phyloP scores from a whole-genome alignment of 805 yeast species.

The Candida rishiriensis region DNA sequence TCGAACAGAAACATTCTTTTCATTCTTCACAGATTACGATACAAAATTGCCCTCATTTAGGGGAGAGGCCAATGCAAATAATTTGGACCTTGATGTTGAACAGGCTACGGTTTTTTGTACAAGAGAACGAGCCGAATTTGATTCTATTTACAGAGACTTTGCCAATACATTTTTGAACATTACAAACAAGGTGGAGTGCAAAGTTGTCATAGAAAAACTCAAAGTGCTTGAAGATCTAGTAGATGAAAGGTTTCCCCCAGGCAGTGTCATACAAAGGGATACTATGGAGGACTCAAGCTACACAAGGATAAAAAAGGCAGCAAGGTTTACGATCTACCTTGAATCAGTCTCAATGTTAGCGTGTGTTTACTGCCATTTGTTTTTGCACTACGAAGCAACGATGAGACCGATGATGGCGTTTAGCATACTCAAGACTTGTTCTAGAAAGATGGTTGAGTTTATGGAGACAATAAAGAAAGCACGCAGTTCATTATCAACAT shows the following conservation, averaged over 20 bases:
- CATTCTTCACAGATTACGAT: constrained; percentile 36
- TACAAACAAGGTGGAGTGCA: constrained; percentile 31
- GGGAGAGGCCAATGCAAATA: constrained; percentile 29
- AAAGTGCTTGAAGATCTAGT: constrained; percentile 32
- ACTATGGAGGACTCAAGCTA: constrained; percentile 7
- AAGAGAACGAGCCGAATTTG: constrained; percentile 28
- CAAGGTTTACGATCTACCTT: constrained; percentile 12
- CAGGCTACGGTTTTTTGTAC: constrained; percentile 30
- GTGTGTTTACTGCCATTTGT: constrained; percentile 34
- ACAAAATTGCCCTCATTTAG: constrained; percentile 39
- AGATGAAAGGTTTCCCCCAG: constrained; percentile 6
- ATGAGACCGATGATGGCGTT: constrained; percentile 28
- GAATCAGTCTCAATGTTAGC: constrained; percentile 15
- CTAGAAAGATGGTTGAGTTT: constrained; percentile 28
- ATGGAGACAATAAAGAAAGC: constrained; percentile 31
- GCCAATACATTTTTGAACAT: constrained; percentile 31
- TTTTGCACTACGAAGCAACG: constrained; percentile 35
- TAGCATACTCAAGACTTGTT: constrained; percentile 31
- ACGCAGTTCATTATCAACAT: constrained; percentile 27
- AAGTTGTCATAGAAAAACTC: constrained; percentile 29
- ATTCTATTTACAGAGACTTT: constrained; percentile 27
- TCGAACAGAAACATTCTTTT: constrained; percentile 26
- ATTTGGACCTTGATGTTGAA: constrained; percentile 34
- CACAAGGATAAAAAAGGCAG: constrained; percentile 20
- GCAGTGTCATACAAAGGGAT: constrained; percentile 20